These are phyloP conservation scores for Suillus occidentalis DNA, from an alignment of 768 basidiomycete species.

Conservation along the genomic window DNA sequence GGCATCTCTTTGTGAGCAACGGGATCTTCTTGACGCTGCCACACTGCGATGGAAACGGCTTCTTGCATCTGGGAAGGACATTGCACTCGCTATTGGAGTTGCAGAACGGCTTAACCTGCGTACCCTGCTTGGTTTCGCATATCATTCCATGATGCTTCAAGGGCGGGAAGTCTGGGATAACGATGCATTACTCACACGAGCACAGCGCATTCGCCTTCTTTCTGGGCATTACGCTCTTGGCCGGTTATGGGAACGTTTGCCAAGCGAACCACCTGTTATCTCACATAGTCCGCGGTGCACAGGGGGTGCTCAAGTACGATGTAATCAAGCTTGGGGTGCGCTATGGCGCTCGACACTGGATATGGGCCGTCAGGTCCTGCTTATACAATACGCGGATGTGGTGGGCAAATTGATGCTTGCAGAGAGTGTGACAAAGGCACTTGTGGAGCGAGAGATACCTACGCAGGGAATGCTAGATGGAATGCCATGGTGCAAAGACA, in stretches of 20 bases:
- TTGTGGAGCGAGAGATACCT: constrained; percentile 44
- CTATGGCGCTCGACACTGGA: constrained; percentile 47
- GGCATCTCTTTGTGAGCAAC: constrained; percentile 49
- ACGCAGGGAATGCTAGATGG: constrained; percentile 41
- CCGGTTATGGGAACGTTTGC: constrained; percentile 44
- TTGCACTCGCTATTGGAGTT: constrained; percentile 44
- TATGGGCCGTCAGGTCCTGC: constrained; percentile 38
- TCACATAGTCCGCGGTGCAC: constrained; percentile 44
- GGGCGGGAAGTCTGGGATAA: constrained; percentile 50
- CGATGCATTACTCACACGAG: constrained; percentile 43
- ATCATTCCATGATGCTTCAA: constrained; percentile 52
- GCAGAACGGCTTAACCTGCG: constrained; percentile 50
- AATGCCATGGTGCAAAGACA: constrained; percentile 46
- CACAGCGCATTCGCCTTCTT: constrained; percentile 52
- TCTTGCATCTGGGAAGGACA: constrained; percentile 44
- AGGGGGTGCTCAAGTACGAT: constrained; percentile 38
- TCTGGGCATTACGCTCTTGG: constrained; percentile 53
- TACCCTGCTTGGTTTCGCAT: constrained; percentile 48
- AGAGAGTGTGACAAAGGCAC: constrained; percentile 46
- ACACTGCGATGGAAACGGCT: constrained; percentile 48
- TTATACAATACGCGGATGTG: constrained; percentile 45
- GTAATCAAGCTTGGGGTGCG: constrained; percentile 44
- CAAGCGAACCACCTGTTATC: constrained; percentile 41
- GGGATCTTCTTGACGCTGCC: constrained; percentile 42
- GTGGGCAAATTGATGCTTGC: constrained; percentile 47